phyloP scores from a whole-genome alignment of 192 early-diverging fungal species.

The Backusella psychrophila region DNA sequence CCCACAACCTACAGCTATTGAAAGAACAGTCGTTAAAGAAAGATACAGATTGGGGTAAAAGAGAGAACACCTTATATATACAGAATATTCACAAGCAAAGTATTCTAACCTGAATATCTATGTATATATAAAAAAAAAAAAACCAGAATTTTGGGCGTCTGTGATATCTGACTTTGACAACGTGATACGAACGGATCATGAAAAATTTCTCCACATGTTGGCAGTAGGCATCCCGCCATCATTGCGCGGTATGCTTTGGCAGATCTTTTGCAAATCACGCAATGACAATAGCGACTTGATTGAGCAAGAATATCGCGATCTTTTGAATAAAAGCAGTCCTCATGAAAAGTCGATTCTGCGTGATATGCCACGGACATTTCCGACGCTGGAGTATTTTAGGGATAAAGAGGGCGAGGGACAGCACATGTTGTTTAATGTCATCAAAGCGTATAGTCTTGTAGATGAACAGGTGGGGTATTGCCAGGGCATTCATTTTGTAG shows the following conservation, averaged over 20 bases:
- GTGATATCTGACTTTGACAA: constrained; percentile 86
- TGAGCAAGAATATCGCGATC: constrained; percentile 69
- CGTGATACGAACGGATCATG: constrained; percentile 61
- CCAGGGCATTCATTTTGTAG: constrained; percentile 94
- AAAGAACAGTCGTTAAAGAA: neutral
- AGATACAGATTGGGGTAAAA: neutral
- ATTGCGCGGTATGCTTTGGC: constrained; percentile 95
- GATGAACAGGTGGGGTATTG: constrained; percentile 98
- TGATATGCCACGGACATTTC: constrained; percentile 93
- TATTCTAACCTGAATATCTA: neutral
- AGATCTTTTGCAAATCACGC: constrained; percentile 81
- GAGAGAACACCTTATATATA: neutral
- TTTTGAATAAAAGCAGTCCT: constrained; percentile 59
- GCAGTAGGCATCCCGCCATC: constrained; percentile 83
- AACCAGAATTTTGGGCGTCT: constrained; percentile 86
- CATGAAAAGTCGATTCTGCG: constrained; percentile 91
- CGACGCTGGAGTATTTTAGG: constrained; percentile 79
- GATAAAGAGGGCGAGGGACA: constrained; percentile 71
- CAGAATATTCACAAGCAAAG: too few species aligned
- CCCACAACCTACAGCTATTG: neutral
- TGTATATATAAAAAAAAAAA: neutral
- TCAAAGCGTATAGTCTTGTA: constrained; percentile 90
- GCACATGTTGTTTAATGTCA: constrained; percentile 84
- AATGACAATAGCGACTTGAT: constrained; percentile 47
- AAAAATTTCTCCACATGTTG: constrained; percentile 73